Evolutionary conservation across 306 rosid species (phyloP), one percentile per base, ranked within the genome.

Genomic region (Begonia masoniana): DNA sequence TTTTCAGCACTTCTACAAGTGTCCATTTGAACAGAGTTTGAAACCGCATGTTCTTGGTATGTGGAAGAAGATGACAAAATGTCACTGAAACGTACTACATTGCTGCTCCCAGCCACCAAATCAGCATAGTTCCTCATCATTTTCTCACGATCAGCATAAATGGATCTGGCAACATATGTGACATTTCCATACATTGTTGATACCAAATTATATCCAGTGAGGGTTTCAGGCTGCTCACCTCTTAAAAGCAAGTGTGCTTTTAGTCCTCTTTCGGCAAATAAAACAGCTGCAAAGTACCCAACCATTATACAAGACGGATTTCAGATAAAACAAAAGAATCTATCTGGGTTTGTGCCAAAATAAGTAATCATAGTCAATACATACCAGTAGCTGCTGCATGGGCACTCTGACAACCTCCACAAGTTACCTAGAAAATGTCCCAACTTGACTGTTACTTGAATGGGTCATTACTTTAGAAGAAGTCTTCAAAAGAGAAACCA

Each of bases 371-470:
- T 31, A 7, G 39, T 31, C 8, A 0, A 31, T 31, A 31, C 95
- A 72, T 64, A 89, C 95, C 97, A 36, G 80, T 41, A 45, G 94
- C 95, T 49, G 95, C 95, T 47, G 97, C 65, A 56, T 89, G 95
- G 47, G 97, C 94, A 67, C 97, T 89, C 70, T 85, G 95, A 78
- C 97, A 89, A 47, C 97, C 97, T 71, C 97, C 97, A 57, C 97
- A 89, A 7, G 97, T 89, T 52, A 85, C 94, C 97, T 89, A 69
- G 61, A 76, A 74, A 68, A 58, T 61, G 54, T 31, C 31, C 5
- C 46, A 59, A 47, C 4, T 31, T 31, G 39, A 31, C 9, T 31
- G 39, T 31, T 31, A 31, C 7, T 31, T 4, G 8, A 31, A 31
- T 4, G 7, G 39, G 9, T 31, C 39, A 31, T 31, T 31, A 31